phyloP scores from a whole-genome alignment of 2,329 filamentous ascomycete genomes.

The Didymella glomerata region DNA sequence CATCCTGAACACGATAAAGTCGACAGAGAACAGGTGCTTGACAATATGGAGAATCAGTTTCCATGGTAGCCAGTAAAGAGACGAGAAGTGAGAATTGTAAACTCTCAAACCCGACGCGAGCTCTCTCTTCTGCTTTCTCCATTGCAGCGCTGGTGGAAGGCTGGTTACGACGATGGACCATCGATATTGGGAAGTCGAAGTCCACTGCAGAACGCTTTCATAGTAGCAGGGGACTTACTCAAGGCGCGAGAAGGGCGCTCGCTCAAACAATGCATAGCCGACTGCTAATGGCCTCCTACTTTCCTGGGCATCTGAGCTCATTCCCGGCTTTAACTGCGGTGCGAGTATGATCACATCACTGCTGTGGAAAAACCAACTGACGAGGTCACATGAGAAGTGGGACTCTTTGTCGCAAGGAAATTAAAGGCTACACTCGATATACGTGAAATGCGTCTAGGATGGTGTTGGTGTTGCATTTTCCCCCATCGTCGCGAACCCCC shows the following conservation, averaged over 20 bases:
- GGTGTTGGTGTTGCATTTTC: background rate
- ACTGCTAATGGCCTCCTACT: too few relatives aligned
- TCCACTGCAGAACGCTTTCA: background rate
- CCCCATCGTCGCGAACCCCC: conserved; percentile 2
- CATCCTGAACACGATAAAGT: background rate
- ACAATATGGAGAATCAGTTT: background rate
- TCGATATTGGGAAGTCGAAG: background rate
- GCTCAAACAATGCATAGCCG: too few relatives aligned
- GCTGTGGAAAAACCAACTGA: too few relatives aligned
- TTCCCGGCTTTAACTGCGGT: too few relatives aligned
- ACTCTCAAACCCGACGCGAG: background rate
- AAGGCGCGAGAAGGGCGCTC: background rate
- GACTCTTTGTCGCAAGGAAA: too few relatives aligned
- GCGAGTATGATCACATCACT: too few relatives aligned
- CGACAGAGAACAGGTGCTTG: background rate
- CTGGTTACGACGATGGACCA: background rate
- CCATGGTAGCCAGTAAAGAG: background rate
- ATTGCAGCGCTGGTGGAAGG: background rate
- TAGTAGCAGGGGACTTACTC: background rate
- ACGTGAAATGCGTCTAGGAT: too few relatives aligned
- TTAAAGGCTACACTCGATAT: too few relatives aligned
- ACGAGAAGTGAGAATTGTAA: background rate
- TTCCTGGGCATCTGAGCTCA: too few relatives aligned
- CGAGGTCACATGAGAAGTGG: too few relatives aligned
- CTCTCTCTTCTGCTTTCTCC: background rate